A percentile compares a stretch with the other conserved stretches of the same genome.
Evolutionary conservation across 345 rosid species (phyloP).

Genomic region (Eucalyptus regnans): DNA sequence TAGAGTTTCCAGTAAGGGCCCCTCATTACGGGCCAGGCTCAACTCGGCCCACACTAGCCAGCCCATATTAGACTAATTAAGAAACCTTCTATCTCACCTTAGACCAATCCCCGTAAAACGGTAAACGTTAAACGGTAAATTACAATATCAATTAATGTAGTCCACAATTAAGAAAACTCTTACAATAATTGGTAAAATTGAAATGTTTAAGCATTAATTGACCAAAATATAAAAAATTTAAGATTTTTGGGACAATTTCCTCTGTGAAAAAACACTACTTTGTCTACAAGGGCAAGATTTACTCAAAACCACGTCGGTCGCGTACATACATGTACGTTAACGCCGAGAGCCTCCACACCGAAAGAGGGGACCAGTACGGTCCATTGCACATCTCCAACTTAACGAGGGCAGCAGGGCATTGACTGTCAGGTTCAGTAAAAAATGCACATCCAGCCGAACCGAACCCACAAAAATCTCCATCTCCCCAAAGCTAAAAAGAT

Average conservation of each 20-base stretch:
- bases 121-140: too few species aligned
- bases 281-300: background rate
- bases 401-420: background rate
- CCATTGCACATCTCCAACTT: background rate
- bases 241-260: fast-evolving
- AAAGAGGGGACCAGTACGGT: background rate
- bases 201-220: background rate
- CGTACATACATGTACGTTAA: fast-evolving
- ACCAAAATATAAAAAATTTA: too few species aligned
- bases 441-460: background rate
- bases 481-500: background rate
- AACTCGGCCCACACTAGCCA: too few species aligned
- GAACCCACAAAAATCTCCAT: background rate
- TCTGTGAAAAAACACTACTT: background rate
- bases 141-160: too few species aligned
- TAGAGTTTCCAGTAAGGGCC: too few species aligned
- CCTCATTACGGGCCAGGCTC: too few species aligned
- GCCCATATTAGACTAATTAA: too few species aligned
- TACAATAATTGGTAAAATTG: too few species aligned
- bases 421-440: background rate
- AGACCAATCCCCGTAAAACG: too few species aligned
- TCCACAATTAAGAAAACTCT: too few species aligned
- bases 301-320: background rate
- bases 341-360: background rate
- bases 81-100: too few species aligned